phyloP scores from a whole-genome alignment of 768 basidiomycete species.

The Tulasnella calospora region DNA sequence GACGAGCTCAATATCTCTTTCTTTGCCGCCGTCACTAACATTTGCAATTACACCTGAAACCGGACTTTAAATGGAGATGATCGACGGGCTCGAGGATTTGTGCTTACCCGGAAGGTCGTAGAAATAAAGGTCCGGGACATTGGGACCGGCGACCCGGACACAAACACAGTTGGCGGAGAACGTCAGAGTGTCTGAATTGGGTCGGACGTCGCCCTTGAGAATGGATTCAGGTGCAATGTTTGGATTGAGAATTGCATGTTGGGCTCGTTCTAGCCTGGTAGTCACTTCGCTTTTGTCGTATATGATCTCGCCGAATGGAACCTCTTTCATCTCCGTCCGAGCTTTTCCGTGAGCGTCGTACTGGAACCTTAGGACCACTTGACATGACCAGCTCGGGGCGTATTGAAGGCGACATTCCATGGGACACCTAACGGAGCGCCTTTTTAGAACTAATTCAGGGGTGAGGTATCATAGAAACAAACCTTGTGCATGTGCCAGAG shows the following conservation, averaged over 20 bases:
- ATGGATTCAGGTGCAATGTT: constrained; percentile 5
- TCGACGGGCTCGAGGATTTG: no score
- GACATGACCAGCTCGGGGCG: constrained; percentile 35
- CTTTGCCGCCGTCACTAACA: no score
- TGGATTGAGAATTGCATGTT: constrained; percentile 30
- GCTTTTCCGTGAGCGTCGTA: constrained; percentile 30
- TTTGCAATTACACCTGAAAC: no score
- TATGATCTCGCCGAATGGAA: constrained; percentile 23
- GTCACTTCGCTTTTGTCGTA: constrained; percentile 27
- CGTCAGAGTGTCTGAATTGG: constrained; percentile 12
- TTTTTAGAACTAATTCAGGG: neutral
- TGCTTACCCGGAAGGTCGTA: no score
- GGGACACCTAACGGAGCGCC: constrained; percentile 38
- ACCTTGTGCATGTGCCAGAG: constrained; percentile 71
- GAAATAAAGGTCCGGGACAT: no score
- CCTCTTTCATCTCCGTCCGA: constrained; percentile 25
- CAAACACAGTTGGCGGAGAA: constrained; percentile 58
- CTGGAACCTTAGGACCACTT: constrained; percentile 36
- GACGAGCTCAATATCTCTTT: no score
- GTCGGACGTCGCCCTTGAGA: constrained; percentile 1
- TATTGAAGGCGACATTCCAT: constrained; percentile 38
- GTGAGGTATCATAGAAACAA: neutral
- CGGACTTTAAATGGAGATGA: no score
- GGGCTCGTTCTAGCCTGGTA: constrained; percentile 28
- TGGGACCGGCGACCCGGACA: constrained; percentile 42